phyloP scores from a whole-genome alignment of 768 basidiomycete genomes.

The Lactifluus hygrophoroides region DNA sequence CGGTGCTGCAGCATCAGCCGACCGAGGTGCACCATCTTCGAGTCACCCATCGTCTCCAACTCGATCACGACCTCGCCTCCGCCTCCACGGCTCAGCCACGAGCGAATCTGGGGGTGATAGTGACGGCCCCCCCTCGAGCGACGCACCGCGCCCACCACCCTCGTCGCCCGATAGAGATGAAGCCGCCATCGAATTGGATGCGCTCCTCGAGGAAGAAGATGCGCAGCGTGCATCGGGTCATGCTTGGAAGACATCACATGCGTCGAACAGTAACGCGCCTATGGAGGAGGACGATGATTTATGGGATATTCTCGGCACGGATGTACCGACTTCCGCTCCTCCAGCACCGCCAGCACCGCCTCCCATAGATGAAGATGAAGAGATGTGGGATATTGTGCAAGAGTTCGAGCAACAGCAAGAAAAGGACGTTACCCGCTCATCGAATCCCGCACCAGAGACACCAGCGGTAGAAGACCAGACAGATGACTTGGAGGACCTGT shows the following conservation, averaged over 20 bases:
- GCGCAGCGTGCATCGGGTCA: constrained; percentile 5
- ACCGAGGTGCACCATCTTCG: constrained; percentile 3
- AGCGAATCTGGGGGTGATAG: constrained; percentile 11
- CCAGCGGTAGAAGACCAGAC: constrained; percentile 3
- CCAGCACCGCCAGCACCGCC: constrained; percentile 7
- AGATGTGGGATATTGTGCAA: constrained; percentile 63
- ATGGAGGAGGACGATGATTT: constrained; percentile 33
- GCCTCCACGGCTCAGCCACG: neutral
- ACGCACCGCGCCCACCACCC: constrained; percentile 11
- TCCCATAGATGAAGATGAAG: constrained; percentile 42
- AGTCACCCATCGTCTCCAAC: constrained; percentile 6
- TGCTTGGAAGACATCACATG: constrained; percentile 4
- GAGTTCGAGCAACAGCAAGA: constrained; percentile 38
- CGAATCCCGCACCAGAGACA: neutral
- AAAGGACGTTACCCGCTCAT: neutral
- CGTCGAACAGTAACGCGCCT: neutral
- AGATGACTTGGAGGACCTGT: constrained; percentile 54
- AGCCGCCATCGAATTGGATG: constrained; percentile 12
- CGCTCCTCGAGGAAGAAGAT: constrained; percentile 20
- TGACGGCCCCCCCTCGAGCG: neutral
- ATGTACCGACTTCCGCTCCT: constrained; percentile 1
- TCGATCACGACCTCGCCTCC: neutral
- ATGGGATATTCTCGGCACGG: constrained; percentile 27
- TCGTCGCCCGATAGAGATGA: constrained; percentile 10
- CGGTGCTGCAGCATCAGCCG: constrained; percentile 30